Conservation (phyloP, 441 rosid species). For the Gossypium gossypioides region DNA sequence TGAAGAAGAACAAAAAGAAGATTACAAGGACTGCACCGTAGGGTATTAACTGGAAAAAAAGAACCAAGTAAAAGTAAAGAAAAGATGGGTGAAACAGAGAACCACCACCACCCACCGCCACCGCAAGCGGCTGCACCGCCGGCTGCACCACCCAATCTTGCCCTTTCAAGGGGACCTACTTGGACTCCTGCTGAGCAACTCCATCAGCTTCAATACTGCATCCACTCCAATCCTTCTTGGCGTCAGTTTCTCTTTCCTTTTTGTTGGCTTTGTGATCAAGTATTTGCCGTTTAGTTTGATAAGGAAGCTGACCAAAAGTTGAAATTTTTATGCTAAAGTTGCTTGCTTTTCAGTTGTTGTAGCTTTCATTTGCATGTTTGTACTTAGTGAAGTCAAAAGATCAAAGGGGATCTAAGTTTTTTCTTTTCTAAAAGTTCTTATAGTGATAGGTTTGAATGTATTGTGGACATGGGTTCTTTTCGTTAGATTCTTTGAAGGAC, state of each 20-base stretch:
- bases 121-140: conserved; percentile 29
- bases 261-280: neutral
- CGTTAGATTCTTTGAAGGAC: neutral
- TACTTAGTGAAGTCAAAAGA: conserved; percentile 6
- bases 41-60: neutral
- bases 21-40: neutral
- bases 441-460: neutral
- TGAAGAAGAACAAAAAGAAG: conserved; percentile 4
- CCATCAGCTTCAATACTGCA: conserved; percentile 74
- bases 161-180: conserved; percentile 39
- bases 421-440: neutral
- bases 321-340: conserved; percentile 17
- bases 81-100: conserved; percentile 55
- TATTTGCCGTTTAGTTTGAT: conserved; percentile 18
- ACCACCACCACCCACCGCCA: conserved; percentile 31
- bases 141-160: conserved; percentile 36
- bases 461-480: neutral
- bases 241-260: conserved; percentile 40
- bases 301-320: conserved; percentile 17
- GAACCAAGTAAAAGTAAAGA: neutral
- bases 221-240: conserved; percentile 91
- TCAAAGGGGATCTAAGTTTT: neutral
- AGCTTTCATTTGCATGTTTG: conserved; percentile 13
- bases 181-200: conserved; percentile 82
- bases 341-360: conserved; percentile 14